Conservation (phyloP, 106 monocot genomes). For the Acorus calamus region DNA sequence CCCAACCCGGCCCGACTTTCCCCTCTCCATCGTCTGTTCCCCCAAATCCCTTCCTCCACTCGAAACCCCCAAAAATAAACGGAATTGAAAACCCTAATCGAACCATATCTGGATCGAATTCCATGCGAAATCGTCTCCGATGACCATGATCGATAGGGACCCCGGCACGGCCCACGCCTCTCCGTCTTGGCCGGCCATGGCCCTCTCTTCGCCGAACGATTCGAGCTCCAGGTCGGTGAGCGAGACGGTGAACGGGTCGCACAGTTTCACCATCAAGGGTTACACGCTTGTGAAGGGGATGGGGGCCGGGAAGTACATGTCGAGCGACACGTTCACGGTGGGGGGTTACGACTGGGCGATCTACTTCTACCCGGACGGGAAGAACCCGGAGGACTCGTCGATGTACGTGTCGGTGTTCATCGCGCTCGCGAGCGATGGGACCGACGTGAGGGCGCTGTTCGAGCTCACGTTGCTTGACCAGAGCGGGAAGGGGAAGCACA, state of each 20-base stretch:
- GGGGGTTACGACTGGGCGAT: constrained; percentile 9
- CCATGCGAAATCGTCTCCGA: too few species aligned
- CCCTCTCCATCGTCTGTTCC: too few species aligned
- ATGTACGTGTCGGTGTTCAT: constrained; percentile 7
- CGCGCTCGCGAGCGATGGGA: constrained; percentile 12
- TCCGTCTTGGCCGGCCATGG: neutral
- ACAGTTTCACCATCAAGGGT: constrained; percentile 4
- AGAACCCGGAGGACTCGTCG: constrained; percentile 10
- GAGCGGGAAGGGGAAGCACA: constrained; percentile 8
- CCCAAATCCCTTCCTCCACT: too few species aligned
- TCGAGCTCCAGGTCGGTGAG: neutral
- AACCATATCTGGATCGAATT: too few species aligned
- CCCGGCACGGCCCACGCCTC: neutral
- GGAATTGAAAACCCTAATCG: too few species aligned
- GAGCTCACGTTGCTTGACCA: constrained; percentile 11
- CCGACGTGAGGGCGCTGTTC: constrained; percentile 12
- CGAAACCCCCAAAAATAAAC: too few species aligned
- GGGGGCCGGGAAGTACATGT: constrained; percentile 7
- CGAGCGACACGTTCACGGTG: constrained; percentile 1
- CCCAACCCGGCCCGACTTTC: too few species aligned
- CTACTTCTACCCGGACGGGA: constrained; percentile 13
- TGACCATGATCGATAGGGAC: too few species aligned
- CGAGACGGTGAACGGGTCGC: constrained; percentile 13
- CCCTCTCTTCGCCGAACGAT: neutral
- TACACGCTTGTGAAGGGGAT: constrained; percentile 10